Evolutionary conservation across 2,329 filamentous ascomycete species (phyloP).

Genomic region (Pseudopithomyces chartarum): DNA sequence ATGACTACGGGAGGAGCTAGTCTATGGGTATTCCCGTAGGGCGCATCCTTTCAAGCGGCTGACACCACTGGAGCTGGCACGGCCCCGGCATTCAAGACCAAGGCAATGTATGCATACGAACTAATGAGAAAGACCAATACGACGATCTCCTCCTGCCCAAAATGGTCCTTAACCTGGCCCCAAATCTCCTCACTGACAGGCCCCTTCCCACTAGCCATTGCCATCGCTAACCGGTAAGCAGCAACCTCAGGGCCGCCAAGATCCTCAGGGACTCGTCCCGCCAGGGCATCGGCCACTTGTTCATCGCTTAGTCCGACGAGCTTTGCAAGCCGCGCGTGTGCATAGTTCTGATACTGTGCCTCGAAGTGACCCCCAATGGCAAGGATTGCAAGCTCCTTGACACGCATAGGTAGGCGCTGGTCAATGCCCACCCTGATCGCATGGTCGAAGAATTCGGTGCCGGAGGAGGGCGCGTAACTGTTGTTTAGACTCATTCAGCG

Average conservation of each 20-base stretch:
- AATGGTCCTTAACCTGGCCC: background rate
- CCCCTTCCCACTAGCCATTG: background rate
- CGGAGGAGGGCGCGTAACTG: background rate
- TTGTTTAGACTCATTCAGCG: background rate
- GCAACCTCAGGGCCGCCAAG: background rate
- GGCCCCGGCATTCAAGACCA: background rate
- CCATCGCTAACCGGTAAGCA: background rate
- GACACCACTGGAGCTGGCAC: background rate
- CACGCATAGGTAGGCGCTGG: background rate
- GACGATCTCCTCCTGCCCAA: background rate
- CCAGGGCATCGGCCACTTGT: background rate
- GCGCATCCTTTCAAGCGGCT: background rate
- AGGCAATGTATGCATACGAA: background rate
- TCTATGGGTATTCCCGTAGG: background rate
- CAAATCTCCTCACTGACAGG: background rate
- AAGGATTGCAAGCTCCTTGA: background rate
- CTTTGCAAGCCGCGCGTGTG: background rate
- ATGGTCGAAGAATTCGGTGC: background rate
- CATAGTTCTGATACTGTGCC: background rate
- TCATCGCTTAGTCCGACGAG: background rate
- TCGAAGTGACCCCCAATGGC: background rate
- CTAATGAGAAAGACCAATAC: background rate
- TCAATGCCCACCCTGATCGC: background rate
- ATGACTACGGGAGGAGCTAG: background rate
- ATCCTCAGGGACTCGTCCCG: background rate